Conservation (phyloP, 768 basidiomycete genomes). For the Hygrophoropsis aurantiaca region DNA sequence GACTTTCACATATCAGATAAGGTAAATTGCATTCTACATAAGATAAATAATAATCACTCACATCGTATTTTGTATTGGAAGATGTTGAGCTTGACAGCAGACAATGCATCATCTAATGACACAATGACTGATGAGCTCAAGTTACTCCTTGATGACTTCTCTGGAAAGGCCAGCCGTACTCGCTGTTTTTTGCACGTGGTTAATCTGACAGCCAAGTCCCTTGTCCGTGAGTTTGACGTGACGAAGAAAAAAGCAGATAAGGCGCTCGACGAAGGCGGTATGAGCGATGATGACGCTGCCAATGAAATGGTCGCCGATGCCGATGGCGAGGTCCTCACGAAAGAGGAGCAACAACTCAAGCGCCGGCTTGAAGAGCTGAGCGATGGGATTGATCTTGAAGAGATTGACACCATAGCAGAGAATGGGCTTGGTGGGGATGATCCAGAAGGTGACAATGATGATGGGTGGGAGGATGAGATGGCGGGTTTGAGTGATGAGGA, state of each 20-base stretch:
- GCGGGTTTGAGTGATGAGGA: conserved; percentile 7
- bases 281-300: background rate
- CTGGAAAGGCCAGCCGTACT: conserved; percentile 19
- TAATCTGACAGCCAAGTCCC: conserved; percentile 34
- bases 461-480: conserved; percentile 17
- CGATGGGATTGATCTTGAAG: conserved; percentile 7
- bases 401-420: background rate
- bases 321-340: background rate
- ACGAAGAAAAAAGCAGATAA: conserved; percentile 7
- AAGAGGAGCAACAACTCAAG: background rate
- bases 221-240: conserved; percentile 34
- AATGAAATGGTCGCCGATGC: background rate
- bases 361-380: background rate
- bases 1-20: conserved; percentile 29
- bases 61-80: too few species aligned
- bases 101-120: conserved; percentile 28
- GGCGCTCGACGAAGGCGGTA: background rate
- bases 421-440: too few species aligned
- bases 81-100: conserved; percentile 16
- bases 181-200: conserved; percentile 39
- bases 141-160: conserved; percentile 16
- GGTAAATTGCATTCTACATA: conserved; percentile 13
- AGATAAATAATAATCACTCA: background rate
- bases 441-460: conserved; percentile 6
- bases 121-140: conserved; percentile 16